Evolutionary conservation across 345 rosid genomes (phyloP).

Genomic region (Citrus unshiu): DNA sequence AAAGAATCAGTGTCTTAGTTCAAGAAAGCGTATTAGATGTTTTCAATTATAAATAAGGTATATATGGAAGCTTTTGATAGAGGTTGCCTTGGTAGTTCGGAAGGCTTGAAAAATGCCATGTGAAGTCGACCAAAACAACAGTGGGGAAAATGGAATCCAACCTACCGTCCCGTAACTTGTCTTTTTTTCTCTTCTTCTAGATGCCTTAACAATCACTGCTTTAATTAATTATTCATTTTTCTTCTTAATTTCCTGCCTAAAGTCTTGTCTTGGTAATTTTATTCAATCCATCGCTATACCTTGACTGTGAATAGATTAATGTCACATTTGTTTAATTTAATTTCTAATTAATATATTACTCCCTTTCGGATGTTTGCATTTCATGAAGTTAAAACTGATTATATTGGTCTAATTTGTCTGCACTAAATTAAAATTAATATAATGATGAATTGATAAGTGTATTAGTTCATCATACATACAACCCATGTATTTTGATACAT

Average conservation of each 20-base stretch:
- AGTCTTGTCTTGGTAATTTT: not conserved
- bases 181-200: slow-evolving; percentile 22
- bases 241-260: not conserved
- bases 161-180: slow-evolving; percentile 33
- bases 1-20: not conserved
- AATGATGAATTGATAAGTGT: no score
- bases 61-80: not conserved
- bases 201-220: not conserved
- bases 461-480: no score
- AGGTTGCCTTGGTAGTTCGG: slow-evolving; percentile 27
- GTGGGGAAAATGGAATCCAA: slow-evolving; percentile 28
- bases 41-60: not conserved
- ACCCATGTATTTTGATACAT: no score
- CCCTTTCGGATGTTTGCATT: no score
- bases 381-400: no score
- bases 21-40: slow-evolving; percentile 17
- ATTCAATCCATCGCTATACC: no score
- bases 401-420: no score
- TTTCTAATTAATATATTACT: no score
- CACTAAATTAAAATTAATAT: no score
- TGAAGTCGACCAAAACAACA: slow-evolving; percentile 34
- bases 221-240: not conserved
- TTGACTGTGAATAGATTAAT: no score
- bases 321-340: no score
- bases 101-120: slow-evolving; percentile 29